phyloP scores from a whole-genome alignment of 1,139 yeast species.

The Yamadazyma sp. region DNA sequence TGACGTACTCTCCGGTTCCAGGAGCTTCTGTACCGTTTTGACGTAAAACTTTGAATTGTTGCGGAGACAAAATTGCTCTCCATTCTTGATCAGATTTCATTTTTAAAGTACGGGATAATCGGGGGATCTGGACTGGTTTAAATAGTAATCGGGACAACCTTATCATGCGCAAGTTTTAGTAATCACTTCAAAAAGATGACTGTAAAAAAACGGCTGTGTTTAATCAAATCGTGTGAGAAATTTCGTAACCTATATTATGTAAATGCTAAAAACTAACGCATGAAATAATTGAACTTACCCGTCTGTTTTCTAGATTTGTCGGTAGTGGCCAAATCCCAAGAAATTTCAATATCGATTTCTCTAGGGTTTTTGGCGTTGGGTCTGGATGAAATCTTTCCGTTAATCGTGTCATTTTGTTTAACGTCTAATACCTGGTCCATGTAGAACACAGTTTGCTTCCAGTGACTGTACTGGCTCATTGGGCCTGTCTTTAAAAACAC shows the following conservation, averaged over 20 bases:
- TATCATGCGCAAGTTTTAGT: too few relatives aligned
- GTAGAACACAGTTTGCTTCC: constrained; percentile 98
- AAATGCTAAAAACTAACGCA: constrained; percentile 45
- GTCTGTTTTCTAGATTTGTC: constrained; percentile 52
- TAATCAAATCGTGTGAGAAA: too few relatives aligned
- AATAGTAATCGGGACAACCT: too few relatives aligned
- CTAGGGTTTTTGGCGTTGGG: constrained; percentile 83
- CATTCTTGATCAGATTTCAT: constrained; percentile 57
- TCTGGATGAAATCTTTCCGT: constrained; percentile 69
- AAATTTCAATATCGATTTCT: constrained; percentile 71
- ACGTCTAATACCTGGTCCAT: constrained; percentile 78
- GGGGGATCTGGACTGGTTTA: not conserved
- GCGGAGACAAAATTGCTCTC: constrained; percentile 75
- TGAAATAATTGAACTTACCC: constrained; percentile 63
- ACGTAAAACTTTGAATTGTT: constrained; percentile 77
- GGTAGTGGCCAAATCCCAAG: constrained; percentile 58
- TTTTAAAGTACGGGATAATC: constrained; percentile 3
- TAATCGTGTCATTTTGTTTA: constrained; percentile 72
- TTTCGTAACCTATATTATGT: not conserved
- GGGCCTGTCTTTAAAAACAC: constrained; percentile 80
- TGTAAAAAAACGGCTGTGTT: too few relatives aligned
- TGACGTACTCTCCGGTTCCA: constrained; percentile 66
- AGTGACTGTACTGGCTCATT: constrained; percentile 78
- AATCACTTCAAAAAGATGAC: too few relatives aligned
- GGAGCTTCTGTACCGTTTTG: constrained; percentile 86